Evolutionary conservation across 345 rosid genomes (phyloP).

Genomic region (Reutealis trisperma): DNA sequence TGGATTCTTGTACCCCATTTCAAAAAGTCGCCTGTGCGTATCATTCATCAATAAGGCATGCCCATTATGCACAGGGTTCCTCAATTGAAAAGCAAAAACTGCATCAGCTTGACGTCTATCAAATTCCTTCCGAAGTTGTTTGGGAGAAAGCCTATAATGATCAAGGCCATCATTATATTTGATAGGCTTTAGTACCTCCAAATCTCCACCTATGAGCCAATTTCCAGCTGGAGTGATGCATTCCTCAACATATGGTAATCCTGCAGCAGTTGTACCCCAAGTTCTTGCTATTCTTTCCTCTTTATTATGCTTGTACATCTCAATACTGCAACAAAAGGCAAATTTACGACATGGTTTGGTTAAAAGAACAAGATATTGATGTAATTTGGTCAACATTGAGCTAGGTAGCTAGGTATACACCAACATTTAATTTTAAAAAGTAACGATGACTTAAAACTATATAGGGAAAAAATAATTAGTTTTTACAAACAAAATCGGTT

Average conservation of each 20-base stretch:
- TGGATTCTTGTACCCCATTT: slow-evolving; percentile 91
- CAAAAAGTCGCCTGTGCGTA: slow-evolving; percentile 73
- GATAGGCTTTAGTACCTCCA: slow-evolving; percentile 74
- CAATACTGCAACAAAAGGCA: slow-evolving; percentile 49
- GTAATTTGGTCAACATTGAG: not conserved
- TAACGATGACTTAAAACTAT: not conserved
- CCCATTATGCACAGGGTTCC: slow-evolving; percentile 97
- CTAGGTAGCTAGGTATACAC: not conserved
- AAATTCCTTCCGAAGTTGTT: slow-evolving; percentile 78
- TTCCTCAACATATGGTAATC: slow-evolving; percentile 92
- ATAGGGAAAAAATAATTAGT: not conserved
- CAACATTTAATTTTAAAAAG: not conserved
- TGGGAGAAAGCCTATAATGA: slow-evolving; percentile 86
- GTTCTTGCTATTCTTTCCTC: slow-evolving; percentile 93
- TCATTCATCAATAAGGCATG: slow-evolving; percentile 95
- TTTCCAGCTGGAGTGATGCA: slow-evolving; percentile 70
- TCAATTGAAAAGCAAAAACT: slow-evolving; percentile 90
- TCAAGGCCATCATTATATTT: slow-evolving; percentile 96
- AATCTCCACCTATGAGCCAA: slow-evolving; percentile 95
- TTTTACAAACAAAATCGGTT: not conserved
- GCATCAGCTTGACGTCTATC: slow-evolving; percentile 90
- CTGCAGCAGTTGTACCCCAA: slow-evolving; percentile 91
- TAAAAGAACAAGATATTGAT: not conserved
- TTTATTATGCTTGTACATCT: slow-evolving; percentile 88
- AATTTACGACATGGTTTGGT: slow-evolving; percentile 2